Percentiles rank a stretch among this genome's conserved stretches.
Conservation (phyloP, 2,329 filamentous ascomycete species). For the Westerdykella sp. region DNA sequence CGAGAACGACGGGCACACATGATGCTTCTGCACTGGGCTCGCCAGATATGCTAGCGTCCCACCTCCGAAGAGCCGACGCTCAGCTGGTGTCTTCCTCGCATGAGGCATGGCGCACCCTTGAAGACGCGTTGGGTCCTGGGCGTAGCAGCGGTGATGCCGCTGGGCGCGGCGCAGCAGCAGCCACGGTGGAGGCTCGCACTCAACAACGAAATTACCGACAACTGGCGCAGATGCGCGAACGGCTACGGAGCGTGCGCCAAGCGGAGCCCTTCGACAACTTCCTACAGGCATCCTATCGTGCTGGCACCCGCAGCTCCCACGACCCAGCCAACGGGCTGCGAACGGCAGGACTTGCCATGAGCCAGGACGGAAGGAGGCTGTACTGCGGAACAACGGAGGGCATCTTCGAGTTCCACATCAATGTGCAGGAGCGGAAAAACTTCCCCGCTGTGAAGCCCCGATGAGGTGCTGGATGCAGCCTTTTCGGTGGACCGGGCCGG, state of each 20-base stretch:
- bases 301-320: constrained; percentile 18
- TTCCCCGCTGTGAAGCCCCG: constrained; percentile 37
- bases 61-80: constrained; percentile 23
- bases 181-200: neutral
- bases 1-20: too few relatives aligned
- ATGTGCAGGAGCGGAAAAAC: constrained; percentile 54
- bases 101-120: constrained; percentile 45
- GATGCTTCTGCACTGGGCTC: constrained; percentile 24
- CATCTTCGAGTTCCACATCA: constrained; percentile 67
- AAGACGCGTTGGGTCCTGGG: constrained; percentile 41
- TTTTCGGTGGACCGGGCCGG: neutral
- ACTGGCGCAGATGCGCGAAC: constrained; percentile 33
- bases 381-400: constrained; percentile 57
- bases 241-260: constrained; percentile 30
- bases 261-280: constrained; percentile 11
- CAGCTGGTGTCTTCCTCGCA: constrained; percentile 30
- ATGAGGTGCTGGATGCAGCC: constrained; percentile 11
- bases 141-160: too few relatives aligned
- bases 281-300: constrained; percentile 9
- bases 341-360: constrained; percentile 46
- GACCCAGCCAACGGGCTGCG: constrained; percentile 36
- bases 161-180: too few relatives aligned
- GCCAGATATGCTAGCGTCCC: constrained; percentile 26
- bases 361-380: constrained; percentile 42
- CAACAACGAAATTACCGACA: constrained; percentile 33